Conservation (phyloP, 208 protist genomes). For the Leishmania tarentolae region DNA sequence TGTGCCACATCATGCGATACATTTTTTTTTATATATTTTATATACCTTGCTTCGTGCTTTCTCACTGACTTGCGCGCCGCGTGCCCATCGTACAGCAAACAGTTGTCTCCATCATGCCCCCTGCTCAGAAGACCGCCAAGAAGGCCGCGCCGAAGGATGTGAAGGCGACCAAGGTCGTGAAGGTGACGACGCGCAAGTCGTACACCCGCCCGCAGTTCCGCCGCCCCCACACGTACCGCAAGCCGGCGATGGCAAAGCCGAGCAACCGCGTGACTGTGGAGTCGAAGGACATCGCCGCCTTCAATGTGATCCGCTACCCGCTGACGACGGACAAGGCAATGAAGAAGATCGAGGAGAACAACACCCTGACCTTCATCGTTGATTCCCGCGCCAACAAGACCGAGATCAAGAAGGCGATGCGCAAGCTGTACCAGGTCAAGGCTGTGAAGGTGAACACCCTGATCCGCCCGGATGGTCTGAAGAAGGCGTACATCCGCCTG, state of each 20-base stretch:
- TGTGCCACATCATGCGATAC: neutral
- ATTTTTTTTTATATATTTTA: too few species aligned
- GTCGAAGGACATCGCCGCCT: constrained; percentile 83
- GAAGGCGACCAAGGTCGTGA: constrained; percentile 85
- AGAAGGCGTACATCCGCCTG: constrained; percentile 99
- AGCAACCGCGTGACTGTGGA: constrained; percentile 90
- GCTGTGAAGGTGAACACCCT: constrained; percentile 98
- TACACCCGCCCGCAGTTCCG: constrained; percentile 96
- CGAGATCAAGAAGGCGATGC: constrained; percentile 98
- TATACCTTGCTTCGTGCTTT: too few species aligned
- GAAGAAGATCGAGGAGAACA: constrained; percentile 99
- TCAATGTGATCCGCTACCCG: constrained; percentile 97
- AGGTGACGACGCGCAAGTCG: constrained; percentile 93
- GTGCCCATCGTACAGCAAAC: neutral
- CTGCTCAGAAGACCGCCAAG: constrained; percentile 41
- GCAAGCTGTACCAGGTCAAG: constrained; percentile 98
- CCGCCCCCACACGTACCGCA: constrained; percentile 96
- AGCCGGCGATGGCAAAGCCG: constrained; percentile 88
- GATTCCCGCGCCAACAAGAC: constrained; percentile 97
- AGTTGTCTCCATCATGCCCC: constrained; percentile 54
- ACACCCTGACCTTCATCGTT: constrained; percentile 99
- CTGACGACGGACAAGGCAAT: constrained; percentile 98
- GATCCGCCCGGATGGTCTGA: constrained; percentile 97
- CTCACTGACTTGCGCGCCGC: neutral
- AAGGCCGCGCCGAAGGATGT: constrained; percentile 63